Evolutionary conservation across 2,329 filamentous ascomycete genomes (phyloP).

Genomic region (Xylaria sp.): DNA sequence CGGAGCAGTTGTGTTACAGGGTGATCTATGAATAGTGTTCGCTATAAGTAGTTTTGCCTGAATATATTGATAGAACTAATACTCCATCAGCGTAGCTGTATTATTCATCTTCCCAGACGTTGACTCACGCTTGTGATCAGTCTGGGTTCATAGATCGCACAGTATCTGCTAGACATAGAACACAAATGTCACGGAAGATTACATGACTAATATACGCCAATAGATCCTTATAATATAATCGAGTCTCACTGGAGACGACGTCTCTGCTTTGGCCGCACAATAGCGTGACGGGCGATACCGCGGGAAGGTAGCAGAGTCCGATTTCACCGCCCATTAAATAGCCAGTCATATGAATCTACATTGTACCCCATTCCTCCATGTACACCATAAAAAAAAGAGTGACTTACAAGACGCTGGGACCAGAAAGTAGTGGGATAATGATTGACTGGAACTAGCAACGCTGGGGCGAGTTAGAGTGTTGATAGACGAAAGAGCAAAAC

Average conservation of each 20-base stretch:
- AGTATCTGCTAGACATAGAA: background rate
- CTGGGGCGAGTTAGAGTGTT: background rate
- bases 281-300: conserved; percentile 12
- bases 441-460: background rate
- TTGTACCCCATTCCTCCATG: background rate
- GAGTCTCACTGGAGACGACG: conserved; percentile 8
- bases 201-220: background rate
- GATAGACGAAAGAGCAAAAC: background rate
- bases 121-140: too few relatives aligned
- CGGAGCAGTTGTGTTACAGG: too few relatives aligned
- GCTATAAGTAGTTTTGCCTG: too few relatives aligned
- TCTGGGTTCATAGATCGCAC: too few relatives aligned
- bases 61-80: too few relatives aligned
- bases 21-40: too few relatives aligned
- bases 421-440: background rate
- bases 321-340: conserved; percentile 9
- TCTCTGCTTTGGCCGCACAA: conserved; percentile 12
- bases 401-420: background rate
- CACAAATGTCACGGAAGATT: too few relatives aligned
- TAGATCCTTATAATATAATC: background rate
- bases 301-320: conserved; percentile 16
- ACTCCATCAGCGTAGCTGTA: too few relatives aligned
- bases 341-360: conserved; percentile 9
- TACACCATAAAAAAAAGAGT: background rate
- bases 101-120: too few relatives aligned